These are phyloP conservation scores for Plasmodium inui DNA, from an alignment of 169 alveolate genomes.

Conservation along the genomic window DNA sequence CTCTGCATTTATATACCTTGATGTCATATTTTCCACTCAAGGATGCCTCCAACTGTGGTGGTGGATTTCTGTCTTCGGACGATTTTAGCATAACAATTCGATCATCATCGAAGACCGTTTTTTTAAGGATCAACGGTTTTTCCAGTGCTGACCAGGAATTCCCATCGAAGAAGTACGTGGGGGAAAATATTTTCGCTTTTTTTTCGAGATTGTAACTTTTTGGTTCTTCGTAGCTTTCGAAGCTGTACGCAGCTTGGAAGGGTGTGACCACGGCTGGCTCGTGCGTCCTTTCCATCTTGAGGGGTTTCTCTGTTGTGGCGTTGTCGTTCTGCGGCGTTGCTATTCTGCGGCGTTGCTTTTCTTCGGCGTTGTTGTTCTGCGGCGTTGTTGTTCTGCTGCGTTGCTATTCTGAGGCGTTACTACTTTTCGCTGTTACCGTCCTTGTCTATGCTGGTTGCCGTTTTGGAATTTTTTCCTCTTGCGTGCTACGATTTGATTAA, in stretches of 20 bases:
- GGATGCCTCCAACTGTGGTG: conserved; percentile 52
- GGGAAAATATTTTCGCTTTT: conserved; percentile 38
- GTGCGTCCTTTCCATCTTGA: conserved; percentile 4
- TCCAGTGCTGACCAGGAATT: conserved; percentile 58
- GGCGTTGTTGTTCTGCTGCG: too few relatives aligned
- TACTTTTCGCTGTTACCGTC: background rate
- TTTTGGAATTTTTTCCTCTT: conserved; percentile 3
- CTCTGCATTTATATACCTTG: conserved; percentile 33
- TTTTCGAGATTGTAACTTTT: conserved; percentile 15
- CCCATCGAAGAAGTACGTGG: conserved; percentile 55
- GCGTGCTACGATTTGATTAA: background rate
- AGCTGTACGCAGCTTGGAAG: conserved; percentile 37
- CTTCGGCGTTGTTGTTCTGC: too few relatives aligned
- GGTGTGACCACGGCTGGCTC: background rate
- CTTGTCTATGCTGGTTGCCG: background rate
- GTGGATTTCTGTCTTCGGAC: conserved; percentile 3
- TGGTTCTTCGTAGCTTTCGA: conserved; percentile 41
- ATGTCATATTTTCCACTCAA: conserved; percentile 69
- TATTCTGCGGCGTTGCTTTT: too few relatives aligned
- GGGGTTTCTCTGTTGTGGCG: background rate
- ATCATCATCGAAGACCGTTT: conserved; percentile 52
- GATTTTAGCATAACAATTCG: conserved; percentile 21
- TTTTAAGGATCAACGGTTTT: conserved; percentile 51
- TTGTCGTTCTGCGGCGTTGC: background rate
- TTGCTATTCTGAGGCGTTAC: too few relatives aligned